Conservation (phyloP, 2,329 filamentous ascomycete genomes). For the Chaetomiaceae sp. region DNA sequence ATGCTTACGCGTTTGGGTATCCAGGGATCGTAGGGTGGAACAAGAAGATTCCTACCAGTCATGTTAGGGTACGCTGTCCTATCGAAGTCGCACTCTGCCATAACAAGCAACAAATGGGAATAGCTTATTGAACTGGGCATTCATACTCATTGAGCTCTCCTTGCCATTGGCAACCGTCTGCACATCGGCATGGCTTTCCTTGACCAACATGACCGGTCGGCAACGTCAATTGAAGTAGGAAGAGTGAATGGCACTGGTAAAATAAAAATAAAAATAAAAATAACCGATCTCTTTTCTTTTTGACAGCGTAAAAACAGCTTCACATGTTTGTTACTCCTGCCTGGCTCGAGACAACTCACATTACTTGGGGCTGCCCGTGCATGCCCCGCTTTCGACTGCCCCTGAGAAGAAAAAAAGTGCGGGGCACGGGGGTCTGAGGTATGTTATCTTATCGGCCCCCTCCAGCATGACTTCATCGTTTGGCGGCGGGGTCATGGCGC, state of each 20-base stretch:
- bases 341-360: too few species aligned
- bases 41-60: conserved; percentile 69
- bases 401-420: too few species aligned
- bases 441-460: too few species aligned
- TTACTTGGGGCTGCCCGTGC: too few species aligned
- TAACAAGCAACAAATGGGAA: too few species aligned
- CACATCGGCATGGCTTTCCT: conserved; percentile 50
- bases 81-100: not conserved
- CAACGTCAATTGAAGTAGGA: not conserved
- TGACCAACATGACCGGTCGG: conserved; percentile 45
- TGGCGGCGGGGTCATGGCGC: not conserved
- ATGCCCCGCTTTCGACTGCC: too few species aligned
- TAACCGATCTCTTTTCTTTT: too few species aligned
- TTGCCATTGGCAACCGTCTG: conserved; percentile 49
- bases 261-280: too few species aligned
- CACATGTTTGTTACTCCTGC: too few species aligned
- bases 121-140: not conserved
- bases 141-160: conserved; percentile 47
- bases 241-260: too few species aligned
- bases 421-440: too few species aligned
- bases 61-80: not conserved
- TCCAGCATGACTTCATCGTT: not conserved
- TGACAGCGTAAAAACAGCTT: too few species aligned
- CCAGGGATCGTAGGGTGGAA: conserved; percentile 82
- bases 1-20: conserved; percentile 73